phyloP scores from a whole-genome alignment of 805 yeast genomes.

The Candida odintsovae region DNA sequence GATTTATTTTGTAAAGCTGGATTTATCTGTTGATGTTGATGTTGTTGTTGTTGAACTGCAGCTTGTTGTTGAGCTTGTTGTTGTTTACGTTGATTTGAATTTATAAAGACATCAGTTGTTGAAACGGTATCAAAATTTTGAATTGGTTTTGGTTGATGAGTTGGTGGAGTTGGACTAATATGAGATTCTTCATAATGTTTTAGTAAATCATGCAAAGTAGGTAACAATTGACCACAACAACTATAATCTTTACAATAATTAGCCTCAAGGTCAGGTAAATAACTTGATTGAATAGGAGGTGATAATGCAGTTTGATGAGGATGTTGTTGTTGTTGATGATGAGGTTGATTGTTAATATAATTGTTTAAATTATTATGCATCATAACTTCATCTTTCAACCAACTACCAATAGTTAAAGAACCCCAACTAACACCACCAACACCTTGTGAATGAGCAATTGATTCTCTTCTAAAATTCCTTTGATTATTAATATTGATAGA shows the following conservation, averaged over 20 bases:
- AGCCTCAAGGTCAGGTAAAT: conserved; percentile 89
- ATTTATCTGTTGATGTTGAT: conserved; percentile 15
- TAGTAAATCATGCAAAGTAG: conserved; percentile 87
- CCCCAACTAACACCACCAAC: conserved; percentile 99
- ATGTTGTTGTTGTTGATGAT: conserved; percentile 7
- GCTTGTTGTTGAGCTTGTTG: conserved; percentile 20
- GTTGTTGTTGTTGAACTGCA: conserved; percentile 17
- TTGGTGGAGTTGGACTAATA: conserved; percentile 57
- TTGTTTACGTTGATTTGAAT: conserved; percentile 22
- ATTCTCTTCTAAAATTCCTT: conserved; percentile 70
- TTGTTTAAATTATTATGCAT: conserved; percentile 31
- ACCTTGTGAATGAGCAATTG: conserved; percentile 93
- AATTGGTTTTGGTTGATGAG: conserved; percentile 40
- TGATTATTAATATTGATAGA: conserved; percentile 26
- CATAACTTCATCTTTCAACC: conserved; percentile 93
- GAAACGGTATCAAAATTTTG: conserved; percentile 83
- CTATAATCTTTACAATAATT: conserved; percentile 95
- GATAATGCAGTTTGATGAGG: conserved; percentile 31
- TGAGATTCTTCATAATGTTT: conserved; percentile 97
- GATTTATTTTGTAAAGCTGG: conserved; percentile 4
- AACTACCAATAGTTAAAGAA: conserved; percentile 86
- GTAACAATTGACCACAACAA: conserved; percentile 90
- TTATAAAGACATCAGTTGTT: conserved; percentile 85
- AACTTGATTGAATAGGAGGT: conserved; percentile 65
- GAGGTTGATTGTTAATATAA: conserved; percentile 10